Evolutionary conservation across 176 grass and related monocot species (phyloP), one percentile per base, ranked within the genome.

Genomic region (Phoenix dactylifera): DNA sequence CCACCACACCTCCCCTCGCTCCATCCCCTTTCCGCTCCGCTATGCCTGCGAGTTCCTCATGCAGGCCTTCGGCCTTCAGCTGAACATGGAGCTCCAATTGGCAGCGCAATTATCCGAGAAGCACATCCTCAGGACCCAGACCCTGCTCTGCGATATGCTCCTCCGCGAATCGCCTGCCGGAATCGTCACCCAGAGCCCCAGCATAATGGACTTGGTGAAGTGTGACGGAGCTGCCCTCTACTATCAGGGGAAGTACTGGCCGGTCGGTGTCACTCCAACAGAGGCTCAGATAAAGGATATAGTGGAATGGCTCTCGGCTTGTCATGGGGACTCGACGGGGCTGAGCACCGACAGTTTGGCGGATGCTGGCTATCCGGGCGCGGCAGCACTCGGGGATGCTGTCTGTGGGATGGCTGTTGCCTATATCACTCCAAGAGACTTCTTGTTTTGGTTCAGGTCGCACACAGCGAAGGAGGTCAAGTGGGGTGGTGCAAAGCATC

Each of bases 41-140:
- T 92, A 85, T 51, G 93, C 93, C 4, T 98, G 93, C 1, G 93
- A 98, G 67, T 92, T 98, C 77, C 78, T 98, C 60, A 98, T 98
- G 93, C 87, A 92, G 67, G 87, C 93, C 57, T 92, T 98, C 23
- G 87, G 84, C 19, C 60, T 98, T 64, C 93, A 92, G 70, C 73
- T 98, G 59, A 98, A 98, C 71, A 92, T 98, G 93, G 93, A 98
- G 76, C 72, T 98, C 74, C 93, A 98, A 79, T 72, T 98, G 39
- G 87, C 84, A 0, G 80, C 85, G 12, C 87, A 92, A 64, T 62
- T 92, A 18, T 98, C 93, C 0, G 93, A 98, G 87, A 98, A 98
- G 51, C 87, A 79, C 66, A 92, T 98, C 20, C 69, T 98, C 58
- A 76, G 77, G 58, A 98, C 84, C 17, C 93, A 98, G 60, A 98